These are phyloP conservation scores for Mucor circinelloides DNA, from an alignment of 371 early-diverging fungal species.

Conservation along the genomic window DNA sequence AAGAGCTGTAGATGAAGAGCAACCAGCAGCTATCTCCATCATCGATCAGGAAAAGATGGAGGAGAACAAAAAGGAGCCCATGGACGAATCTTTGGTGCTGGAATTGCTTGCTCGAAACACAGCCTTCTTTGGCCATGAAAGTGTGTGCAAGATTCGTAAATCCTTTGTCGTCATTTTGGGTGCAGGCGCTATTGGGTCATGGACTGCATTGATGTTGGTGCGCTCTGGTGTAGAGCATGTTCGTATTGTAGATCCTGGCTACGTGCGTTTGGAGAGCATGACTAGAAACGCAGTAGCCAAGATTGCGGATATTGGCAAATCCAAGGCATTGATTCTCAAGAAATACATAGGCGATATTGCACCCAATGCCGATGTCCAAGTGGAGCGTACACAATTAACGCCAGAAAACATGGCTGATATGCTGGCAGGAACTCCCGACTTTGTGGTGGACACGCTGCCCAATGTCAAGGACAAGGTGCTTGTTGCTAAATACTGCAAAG, in stretches of 20 bases:
- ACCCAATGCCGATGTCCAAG: conserved; percentile 80
- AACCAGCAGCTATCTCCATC: background rate
- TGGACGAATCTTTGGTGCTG: conserved; percentile 72
- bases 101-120: conserved; percentile 90
- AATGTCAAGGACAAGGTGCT: conserved; percentile 88
- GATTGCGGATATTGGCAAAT: conserved; percentile 82
- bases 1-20: background rate
- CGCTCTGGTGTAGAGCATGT: conserved; percentile 87
- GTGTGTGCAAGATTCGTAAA: conserved; percentile 61
- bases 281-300: conserved; percentile 91
- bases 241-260: conserved; percentile 91
- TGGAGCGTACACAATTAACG: conserved; percentile 68
- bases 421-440: conserved; percentile 68
- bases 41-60: conserved; percentile 10
- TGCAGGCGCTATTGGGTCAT: conserved; percentile 95
- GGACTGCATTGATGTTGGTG: conserved; percentile 89
- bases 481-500: conserved; percentile 81
- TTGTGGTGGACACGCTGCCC: conserved; percentile 88
- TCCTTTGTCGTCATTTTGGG: conserved; percentile 92
- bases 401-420: conserved; percentile 62
- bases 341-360: conserved; percentile 71
- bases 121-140: conserved; percentile 89
- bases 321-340: conserved; percentile 79
- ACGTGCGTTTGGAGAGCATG: conserved; percentile 81
- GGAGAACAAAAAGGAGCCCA: background rate